Conservation (phyloP, 345 rosid species). For the Psidium guajava region DNA sequence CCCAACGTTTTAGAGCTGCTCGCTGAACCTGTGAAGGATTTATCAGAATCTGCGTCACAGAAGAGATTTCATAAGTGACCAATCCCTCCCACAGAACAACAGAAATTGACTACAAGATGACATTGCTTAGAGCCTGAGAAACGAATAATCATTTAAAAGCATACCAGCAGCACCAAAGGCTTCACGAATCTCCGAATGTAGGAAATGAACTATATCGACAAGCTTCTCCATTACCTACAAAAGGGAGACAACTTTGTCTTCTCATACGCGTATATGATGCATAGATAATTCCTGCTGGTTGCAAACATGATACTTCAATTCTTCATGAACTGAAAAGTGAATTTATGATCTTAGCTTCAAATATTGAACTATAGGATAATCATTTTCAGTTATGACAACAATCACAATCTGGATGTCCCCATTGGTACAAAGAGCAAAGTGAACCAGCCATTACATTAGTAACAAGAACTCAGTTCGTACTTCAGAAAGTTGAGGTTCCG, state of each 20-base stretch:
- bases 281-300: background rate
- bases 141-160: constrained; percentile 4
- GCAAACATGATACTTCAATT: background rate
- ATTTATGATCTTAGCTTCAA: background rate
- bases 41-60: constrained; percentile 38
- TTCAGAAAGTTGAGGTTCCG: background rate
- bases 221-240: constrained; percentile 92
- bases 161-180: constrained; percentile 89
- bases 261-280: background rate
- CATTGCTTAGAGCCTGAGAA: background rate
- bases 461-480: background rate
- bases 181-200: constrained; percentile 88
- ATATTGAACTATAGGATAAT: background rate
- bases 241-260: background rate
- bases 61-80: background rate
- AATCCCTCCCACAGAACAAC: background rate
- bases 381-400: background rate
- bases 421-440: background rate
- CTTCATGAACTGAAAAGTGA: background rate
- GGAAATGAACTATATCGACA: constrained; percentile 83
- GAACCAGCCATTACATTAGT: background rate
- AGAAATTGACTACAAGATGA: background rate
- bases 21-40: background rate
- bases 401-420: background rate
- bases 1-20: constrained; percentile 26